phyloP scores from a whole-genome alignment of 2,329 filamentous ascomycete species.

The Bipolaris sorokiniana region DNA sequence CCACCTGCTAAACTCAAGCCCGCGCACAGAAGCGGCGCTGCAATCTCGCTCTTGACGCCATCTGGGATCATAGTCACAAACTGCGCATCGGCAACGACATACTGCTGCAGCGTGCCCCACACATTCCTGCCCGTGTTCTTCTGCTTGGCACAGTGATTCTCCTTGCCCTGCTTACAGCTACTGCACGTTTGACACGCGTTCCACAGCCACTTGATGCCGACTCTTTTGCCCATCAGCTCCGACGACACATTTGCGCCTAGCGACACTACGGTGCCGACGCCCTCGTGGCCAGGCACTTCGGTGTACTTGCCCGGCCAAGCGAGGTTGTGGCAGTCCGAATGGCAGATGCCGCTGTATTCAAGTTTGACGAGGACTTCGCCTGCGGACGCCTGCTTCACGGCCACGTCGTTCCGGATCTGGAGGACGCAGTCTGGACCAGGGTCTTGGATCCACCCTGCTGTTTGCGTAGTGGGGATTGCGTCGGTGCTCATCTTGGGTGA shows the following conservation, averaged over 20 bases:
- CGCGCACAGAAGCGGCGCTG: conserved; percentile 46
- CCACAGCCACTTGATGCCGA: conserved; percentile 56
- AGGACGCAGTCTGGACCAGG: conserved; percentile 45
- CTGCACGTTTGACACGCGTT: conserved; percentile 51
- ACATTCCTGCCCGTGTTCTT: conserved; percentile 52
- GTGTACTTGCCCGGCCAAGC: conserved; percentile 53
- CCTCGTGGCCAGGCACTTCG: conserved; percentile 56
- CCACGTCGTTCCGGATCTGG: conserved; percentile 44
- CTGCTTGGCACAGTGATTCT: conserved; percentile 53
- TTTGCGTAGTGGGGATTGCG: conserved; percentile 43
- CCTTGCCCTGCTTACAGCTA: conserved; percentile 44
- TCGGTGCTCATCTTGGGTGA: not conserved
- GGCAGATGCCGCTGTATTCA: conserved; percentile 56
- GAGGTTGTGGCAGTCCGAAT: conserved; percentile 57
- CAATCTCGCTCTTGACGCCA: conserved; percentile 46
- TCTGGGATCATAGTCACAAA: conserved; percentile 45
- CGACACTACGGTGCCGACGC: conserved; percentile 52
- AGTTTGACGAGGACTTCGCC: conserved; percentile 56
- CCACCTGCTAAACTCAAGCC: conserved; percentile 71
- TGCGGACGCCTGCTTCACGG: conserved; percentile 47
- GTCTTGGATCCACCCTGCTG: conserved; percentile 46
- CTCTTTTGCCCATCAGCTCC: conserved; percentile 43
- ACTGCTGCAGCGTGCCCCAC: conserved; percentile 47
- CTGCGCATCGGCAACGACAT: conserved; percentile 41
- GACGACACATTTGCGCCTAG: conserved; percentile 37